Conservation (phyloP, 306 rosid genomes). For the Nissolia schottii region DNA sequence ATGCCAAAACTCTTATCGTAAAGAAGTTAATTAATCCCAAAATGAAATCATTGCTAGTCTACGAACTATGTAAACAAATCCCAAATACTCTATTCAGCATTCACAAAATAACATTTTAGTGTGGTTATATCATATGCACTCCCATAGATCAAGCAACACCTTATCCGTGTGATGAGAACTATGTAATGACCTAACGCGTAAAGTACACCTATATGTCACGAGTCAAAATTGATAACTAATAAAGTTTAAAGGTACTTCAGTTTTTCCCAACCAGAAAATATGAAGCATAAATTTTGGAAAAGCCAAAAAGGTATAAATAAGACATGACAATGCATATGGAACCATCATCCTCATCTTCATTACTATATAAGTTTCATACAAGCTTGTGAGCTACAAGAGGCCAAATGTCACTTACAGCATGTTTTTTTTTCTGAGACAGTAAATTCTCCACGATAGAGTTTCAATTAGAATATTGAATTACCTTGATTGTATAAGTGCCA, state of each 20-base stretch:
- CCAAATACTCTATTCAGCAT: background rate
- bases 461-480: constrained; percentile 14
- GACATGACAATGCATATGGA: background rate
- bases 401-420: background rate
- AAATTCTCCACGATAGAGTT: constrained; percentile 12
- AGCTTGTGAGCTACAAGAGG: constrained; percentile 2
- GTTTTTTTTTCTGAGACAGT: too few relatives aligned
- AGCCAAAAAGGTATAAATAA: background rate
- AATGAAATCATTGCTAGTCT: background rate
- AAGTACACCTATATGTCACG: background rate
- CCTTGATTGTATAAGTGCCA: constrained; percentile 53
- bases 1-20: background rate
- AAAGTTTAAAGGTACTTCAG: background rate
- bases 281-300: background rate
- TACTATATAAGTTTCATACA: constrained; percentile 3
- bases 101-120: background rate
- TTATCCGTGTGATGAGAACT: background rate
- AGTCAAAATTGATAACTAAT: background rate
- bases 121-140: background rate
- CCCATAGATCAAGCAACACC: background rate
- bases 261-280: constrained; percentile 17
- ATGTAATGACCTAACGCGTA: background rate
- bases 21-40: background rate
- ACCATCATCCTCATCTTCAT: background rate
- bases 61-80: background rate